A percentile compares a stretch with the other conserved stretches of the same genome.
Evolutionary conservation across 2,329 filamentous ascomycete genomes (phyloP).

Genomic region (Diplodia scrobiculata): DNA sequence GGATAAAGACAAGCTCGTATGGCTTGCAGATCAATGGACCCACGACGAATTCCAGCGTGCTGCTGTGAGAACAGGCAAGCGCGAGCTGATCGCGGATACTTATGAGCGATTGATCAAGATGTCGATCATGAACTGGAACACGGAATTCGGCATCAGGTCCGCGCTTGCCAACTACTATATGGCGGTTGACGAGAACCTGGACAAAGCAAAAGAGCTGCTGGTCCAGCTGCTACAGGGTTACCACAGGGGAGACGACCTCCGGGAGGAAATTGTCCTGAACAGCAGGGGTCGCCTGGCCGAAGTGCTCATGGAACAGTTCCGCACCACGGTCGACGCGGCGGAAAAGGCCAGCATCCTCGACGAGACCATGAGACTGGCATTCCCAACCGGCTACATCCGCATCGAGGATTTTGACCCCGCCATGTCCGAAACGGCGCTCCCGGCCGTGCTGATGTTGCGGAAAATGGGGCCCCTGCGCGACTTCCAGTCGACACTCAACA

Average conservation of each 20-base stretch:
- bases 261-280: not conserved
- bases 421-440: not conserved
- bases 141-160: constrained; percentile 14
- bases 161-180: constrained; percentile 25
- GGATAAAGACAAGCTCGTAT: not conserved
- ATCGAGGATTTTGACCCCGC: constrained; percentile 28
- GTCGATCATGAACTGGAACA: not conserved
- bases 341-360: constrained; percentile 29
- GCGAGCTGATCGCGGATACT: not conserved
- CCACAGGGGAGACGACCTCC: not conserved
- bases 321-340: constrained; percentile 17
- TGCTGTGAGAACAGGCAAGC: not conserved
- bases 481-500: constrained; percentile 27
- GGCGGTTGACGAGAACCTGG: constrained; percentile 22
- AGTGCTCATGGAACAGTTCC: constrained; percentile 31
- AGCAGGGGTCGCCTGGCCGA: constrained; percentile 29
- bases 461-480: constrained; percentile 32
- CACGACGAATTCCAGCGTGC: not conserved
- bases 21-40: not conserved
- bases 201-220: constrained; percentile 29
- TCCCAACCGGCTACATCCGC: not conserved
- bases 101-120: not conserved
- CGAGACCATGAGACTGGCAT: constrained; percentile 27
- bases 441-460: constrained; percentile 28
- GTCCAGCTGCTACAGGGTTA: constrained; percentile 8